Base-by-base conservation (phyloP, 495 filamentous ascomycete genomes). In the Margaritispora aquatica region DNA sequence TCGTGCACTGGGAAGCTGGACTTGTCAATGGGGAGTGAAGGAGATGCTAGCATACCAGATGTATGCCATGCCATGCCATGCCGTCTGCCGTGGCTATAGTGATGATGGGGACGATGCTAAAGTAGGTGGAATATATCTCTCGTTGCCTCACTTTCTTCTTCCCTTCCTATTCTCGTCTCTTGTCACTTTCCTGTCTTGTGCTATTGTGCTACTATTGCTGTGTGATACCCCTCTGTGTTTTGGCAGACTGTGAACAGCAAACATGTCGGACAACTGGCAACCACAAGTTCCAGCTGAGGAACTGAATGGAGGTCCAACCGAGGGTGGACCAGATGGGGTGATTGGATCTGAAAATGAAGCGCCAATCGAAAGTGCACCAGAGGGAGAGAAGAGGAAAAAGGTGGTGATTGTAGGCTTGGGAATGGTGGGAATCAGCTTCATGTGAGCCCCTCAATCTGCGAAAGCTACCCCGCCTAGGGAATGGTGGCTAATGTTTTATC, bases 371-470 rank as follows among this genome's bases (percentile, higher is more conserved):
- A n/a, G n/a, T n/a, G n/a, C n/a, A n/a, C 20, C 44, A 61, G 46
- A 52, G 38, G 59, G 55, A 57, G 62, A 49, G 19, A 21, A 21
- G 22, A 63, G 86, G 54, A 89, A 90, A 64, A 86, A 78, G 66
- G 76, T 96, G 31, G 90, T 97, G 0, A 82, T 97, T 29, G 90
- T 96, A 24, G 93, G 93, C 9, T 72, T 97, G 72, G 93, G 93
- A 10, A 97, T 97, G 93, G 92, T 97, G 41, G 93, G 91, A 22
- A 89, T 97, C 56, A 85, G 89, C 48, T 92, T 96, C 70, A 96
- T 96, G 90, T 94, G 73, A 74, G 86, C 27, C 26, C 9, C 54
- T 54, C 4, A 19, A 23, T 26, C 1, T 36, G 58, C 23, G 92
- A 96, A 70, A 96, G 95, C 72, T 96, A 24, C 76, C n/a, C n/a